These are phyloP conservation scores for Termitomyces sp. DNA, from an alignment of 768 basidiomycete genomes.

Conservation along the genomic window DNA sequence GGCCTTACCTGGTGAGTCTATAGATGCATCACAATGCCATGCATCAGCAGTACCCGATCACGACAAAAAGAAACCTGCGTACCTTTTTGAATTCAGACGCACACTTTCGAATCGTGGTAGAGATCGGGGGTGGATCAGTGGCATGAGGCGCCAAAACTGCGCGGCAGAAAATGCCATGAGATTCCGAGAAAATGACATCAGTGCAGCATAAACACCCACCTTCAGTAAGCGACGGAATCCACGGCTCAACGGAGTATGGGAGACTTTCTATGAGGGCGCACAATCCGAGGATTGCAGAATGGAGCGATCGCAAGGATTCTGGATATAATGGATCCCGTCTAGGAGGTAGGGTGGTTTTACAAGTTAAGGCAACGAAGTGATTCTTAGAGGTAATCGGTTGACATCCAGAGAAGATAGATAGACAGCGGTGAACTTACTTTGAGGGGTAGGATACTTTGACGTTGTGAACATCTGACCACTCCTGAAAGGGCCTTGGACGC, in stretches of 20 bases:
- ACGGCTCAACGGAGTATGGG: constrained; percentile 91
- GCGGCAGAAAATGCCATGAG: constrained; percentile 12
- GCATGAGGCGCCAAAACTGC: constrained; percentile 74
- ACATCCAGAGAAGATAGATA: constrained; percentile 4
- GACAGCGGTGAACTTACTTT: constrained; percentile 48
- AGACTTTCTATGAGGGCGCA: constrained; percentile 90
- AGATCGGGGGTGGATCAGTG: constrained; percentile 86
- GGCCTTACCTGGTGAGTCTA: constrained; percentile 60
- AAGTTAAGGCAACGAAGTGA: constrained; percentile 69
- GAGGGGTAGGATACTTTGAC: constrained; percentile 78
- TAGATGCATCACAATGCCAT: constrained; percentile 1
- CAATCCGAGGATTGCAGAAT: constrained; percentile 87
- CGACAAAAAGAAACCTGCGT: constrained; percentile 18
- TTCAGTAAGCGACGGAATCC: constrained; percentile 83
- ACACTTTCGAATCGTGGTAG: constrained; percentile 83
- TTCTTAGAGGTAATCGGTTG: constrained; percentile 42
- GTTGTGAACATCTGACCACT: constrained; percentile 86
- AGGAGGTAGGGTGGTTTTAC: constrained; percentile 59
- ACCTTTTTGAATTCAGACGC: constrained; percentile 87
- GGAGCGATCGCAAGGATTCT: constrained; percentile 68
- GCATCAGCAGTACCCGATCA: constrained; percentile 13
- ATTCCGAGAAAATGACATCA: background rate
- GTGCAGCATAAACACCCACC: constrained; percentile 34
- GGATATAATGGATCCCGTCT: constrained; percentile 70
- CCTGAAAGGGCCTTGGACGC: constrained; percentile 84